Base-by-base conservation (phyloP, 352 stramenopile genomes). In the Peronospora tabacina region DNA sequence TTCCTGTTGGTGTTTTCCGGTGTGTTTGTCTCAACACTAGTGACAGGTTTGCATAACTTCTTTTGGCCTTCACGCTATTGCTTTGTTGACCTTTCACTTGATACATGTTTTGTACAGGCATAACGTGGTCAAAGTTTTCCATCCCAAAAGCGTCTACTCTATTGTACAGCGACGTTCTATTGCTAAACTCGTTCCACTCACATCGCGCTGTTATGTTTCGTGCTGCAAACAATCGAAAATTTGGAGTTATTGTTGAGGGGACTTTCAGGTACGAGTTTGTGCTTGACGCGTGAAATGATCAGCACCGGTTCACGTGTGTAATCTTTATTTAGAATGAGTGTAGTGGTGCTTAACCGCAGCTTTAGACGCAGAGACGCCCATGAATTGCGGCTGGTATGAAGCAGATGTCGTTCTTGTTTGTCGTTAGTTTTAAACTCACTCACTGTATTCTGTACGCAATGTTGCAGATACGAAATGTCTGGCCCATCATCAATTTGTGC, bases 51-150 rank as follows among this genome's bases (percentile, higher is more conserved):
- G 44, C 24, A 34, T 32, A 32, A 11, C 24, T 30, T 32, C 7
- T 12, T 32, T 32, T 32, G 28, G 7, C 28, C 22, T 26, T 26
- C 22, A 26, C 22, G 22, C 22, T 26, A 26, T 26, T 26, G 28
- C 28, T 32, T 12, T 32, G 34, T 45, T 24, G 24, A 42, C n/a
- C 7, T 42, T 16, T 19, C n/a, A 32, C 28, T 32, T 26, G 22
- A 26, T 5, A 26, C 38, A 13, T 1, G n/a, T 45, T 35, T 5
- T 15, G 5, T 5, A 7, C 22, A 84, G 72, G 72, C 15, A 55
- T 84, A 11, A 66, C 72, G 7, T 84, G 72, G 72, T 56, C 72
- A n/a, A 84, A 82, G 20, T 84, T 84, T 19, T 82, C 72, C 9
- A 82, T 80, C 15, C 72, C 72, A 0, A 70, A 77, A 28, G 56